Evolutionary conservation across 2,329 filamentous ascomycete species (phyloP), one percentile per base, ranked within the genome.

Genomic region (Cucurbitaria berberidis): DNA sequence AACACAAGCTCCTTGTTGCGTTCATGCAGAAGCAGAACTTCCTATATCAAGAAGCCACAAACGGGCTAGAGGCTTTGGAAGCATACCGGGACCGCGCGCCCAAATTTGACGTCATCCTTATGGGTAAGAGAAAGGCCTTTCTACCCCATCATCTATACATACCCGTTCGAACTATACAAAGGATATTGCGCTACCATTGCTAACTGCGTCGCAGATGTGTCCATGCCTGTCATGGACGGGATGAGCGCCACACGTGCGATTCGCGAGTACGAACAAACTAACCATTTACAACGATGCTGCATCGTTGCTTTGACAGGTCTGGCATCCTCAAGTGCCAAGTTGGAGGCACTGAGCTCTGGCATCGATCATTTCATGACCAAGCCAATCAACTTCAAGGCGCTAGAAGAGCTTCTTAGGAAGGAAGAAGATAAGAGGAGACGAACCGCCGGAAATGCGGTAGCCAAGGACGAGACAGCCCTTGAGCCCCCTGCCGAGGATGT

Each of bases 141-240:
- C 26, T 39, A 21, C 13, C 16, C 11, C 5, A 21, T 16, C 16
- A 2, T 19, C 15, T 41, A n/a, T 5, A 8, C 18, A 30, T 11
- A 30, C 15, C 5, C 7, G 10, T 30, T 30, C 9, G 29, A 10
- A 30, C 29, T 30, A 13, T 11, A n/a, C n/a, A n/a, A n/a, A n/a
- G n/a, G n/a, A n/a, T n/a, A n/a, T n/a, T n/a, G n/a, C n/a, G n/a
- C n/a, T n/a, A n/a, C n/a, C n/a, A n/a, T n/a, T 39, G 21, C 36
- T 59, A 41, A 59, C 38, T 3, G 21, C 13, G 16, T 19, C 8
- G 22, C 21, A 69, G 71, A 74, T 36, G 67, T 74, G 49, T 73
- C 70, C 1, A 74, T 74, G 72, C 72, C 72, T 2, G 63, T 74
- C 34, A 69, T 75, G 69, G 71, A 75, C 51, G 72, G 72, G 1